phyloP scores from a whole-genome alignment of 2,329 filamentous ascomycete species.

The Xylariomycetidae sp. region DNA sequence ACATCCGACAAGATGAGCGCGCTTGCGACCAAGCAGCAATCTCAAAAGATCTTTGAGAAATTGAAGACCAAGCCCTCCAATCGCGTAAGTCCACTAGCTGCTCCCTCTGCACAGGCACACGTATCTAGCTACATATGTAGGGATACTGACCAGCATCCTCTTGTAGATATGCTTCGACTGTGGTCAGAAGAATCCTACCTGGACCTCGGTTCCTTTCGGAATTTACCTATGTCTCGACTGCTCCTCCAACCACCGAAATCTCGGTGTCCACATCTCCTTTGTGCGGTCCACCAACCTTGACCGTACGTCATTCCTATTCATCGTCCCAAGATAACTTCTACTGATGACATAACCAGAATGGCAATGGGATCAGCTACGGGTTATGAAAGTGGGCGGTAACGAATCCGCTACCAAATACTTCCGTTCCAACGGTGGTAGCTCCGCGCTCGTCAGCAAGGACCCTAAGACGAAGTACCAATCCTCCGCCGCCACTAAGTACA shows the following conservation, averaged over 20 bases:
- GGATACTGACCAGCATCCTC: too few species aligned
- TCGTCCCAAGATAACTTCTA: not conserved
- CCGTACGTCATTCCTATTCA: constrained; percentile 57
- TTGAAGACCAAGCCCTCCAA: constrained; percentile 91
- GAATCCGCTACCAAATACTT: constrained; percentile 98
- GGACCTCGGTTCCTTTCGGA: constrained; percentile 94
- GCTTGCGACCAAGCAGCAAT: constrained; percentile 86
- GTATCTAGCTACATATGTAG: constrained; percentile 6
- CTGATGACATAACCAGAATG: constrained; percentile 57
- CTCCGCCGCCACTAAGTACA: constrained; percentile 91
- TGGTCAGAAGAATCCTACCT: constrained; percentile 94
- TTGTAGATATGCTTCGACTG: constrained; percentile 90
- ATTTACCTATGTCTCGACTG: constrained; percentile 99
- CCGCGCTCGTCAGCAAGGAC: constrained; percentile 93
- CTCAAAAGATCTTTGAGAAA: constrained; percentile 96
- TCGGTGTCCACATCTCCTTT: constrained; percentile 98
- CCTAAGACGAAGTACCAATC: constrained; percentile 96
- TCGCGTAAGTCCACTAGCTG: constrained; percentile 61
- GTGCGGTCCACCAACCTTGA: constrained; percentile 98
- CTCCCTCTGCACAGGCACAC: not conserved
- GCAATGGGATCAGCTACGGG: constrained; percentile 97
- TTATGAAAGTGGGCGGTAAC: constrained; percentile 98
- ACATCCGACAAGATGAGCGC: constrained; percentile 50
- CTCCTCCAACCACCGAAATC: constrained; percentile 92
- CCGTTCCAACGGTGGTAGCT: constrained; percentile 90